Base-by-base conservation (phyloP, 495 filamentous ascomycete genomes). In the Penicillium mononematosum region DNA sequence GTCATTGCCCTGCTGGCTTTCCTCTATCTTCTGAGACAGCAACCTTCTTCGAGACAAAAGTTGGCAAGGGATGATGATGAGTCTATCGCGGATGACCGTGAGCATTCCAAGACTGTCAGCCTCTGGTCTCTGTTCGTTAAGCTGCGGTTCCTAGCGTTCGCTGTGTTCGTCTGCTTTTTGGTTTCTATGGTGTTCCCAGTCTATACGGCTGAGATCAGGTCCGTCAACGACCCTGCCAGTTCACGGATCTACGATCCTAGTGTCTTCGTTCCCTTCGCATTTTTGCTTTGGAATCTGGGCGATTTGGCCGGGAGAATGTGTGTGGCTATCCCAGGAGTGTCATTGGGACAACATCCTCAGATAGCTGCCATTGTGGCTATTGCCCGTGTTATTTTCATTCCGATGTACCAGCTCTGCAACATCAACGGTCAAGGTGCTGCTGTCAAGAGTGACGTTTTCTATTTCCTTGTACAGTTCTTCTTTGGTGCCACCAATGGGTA, bases 101-200 rank as follows among this genome's bases (percentile, higher is more conserved):
- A 36, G 0, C 39, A 57, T 45, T 46, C 61, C 31, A 88, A 84
- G 58, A 73, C 78, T 8, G 81, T 96, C 25, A 76, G 84, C 56
- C 79, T 96, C 56, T 73, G 75, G 63, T 78, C 71, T 0, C 79
- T 96, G 14, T 83, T 91, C 67, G 69, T 74, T 41, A 96, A 95
- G 63, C 78, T 97, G 27, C 81, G 79, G 62, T 92, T 85, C 79
- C 72, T 89, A 12, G 78, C 89, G 1, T 70, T 77, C 32, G 78
- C 89, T 1, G 85, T 96, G 22, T 90, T 89, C 68, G 59, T 90
- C 48, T 89, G 84, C 66, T 98, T 96, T 67, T 71, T 76, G 41
- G 72, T 96, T 25, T 91, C 93, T 34, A 98, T 98, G 95, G 82
- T 91, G 59, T 97, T 92, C 72, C 94, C 94, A 0, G 89, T 97